These are phyloP conservation scores for Boletus coccyginus DNA, from an alignment of 768 basidiomycete species.

Conservation along the genomic window DNA sequence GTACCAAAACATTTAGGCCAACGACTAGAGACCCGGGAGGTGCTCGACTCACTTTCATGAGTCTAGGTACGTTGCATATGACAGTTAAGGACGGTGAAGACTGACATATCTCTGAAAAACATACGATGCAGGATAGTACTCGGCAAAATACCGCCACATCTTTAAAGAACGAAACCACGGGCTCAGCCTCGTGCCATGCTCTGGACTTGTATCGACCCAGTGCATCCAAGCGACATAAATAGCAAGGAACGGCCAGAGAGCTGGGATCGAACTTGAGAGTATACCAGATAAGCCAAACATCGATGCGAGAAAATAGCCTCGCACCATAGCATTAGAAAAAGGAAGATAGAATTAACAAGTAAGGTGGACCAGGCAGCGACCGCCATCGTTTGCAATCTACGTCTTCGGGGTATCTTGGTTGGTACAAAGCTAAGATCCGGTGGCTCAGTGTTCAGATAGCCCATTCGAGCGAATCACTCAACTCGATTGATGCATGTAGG, in stretches of 20 bases:
- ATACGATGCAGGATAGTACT: constrained; percentile 87
- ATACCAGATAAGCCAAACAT: background rate
- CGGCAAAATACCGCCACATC: constrained; percentile 90
- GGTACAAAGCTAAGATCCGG: constrained; percentile 68
- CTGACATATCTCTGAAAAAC: constrained; percentile 32
- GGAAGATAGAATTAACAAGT: no score
- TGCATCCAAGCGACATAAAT: constrained; percentile 77
- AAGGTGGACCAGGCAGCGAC: constrained; percentile 90
- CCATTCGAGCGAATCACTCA: constrained; percentile 27
- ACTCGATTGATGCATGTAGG: constrained; percentile 75
- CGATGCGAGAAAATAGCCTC: constrained; percentile 18
- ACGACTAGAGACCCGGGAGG: background rate
- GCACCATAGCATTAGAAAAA: constrained; percentile 83
- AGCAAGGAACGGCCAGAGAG: constrained; percentile 81
- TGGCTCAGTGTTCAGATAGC: background rate
- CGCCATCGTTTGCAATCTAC: constrained; percentile 83
- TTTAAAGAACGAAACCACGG: constrained; percentile 67
- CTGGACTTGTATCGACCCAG: constrained; percentile 75
- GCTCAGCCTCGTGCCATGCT: constrained; percentile 66
- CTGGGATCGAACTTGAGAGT: constrained; percentile 74
- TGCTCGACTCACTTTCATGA: constrained; percentile 35
- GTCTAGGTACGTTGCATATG: background rate
- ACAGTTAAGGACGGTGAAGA: background rate
- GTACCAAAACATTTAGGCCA: background rate
- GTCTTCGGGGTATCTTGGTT: constrained; percentile 77